Base-by-base conservation (phyloP, 2,329 filamentous ascomycete genomes). In the Fusarium devonianum region DNA sequence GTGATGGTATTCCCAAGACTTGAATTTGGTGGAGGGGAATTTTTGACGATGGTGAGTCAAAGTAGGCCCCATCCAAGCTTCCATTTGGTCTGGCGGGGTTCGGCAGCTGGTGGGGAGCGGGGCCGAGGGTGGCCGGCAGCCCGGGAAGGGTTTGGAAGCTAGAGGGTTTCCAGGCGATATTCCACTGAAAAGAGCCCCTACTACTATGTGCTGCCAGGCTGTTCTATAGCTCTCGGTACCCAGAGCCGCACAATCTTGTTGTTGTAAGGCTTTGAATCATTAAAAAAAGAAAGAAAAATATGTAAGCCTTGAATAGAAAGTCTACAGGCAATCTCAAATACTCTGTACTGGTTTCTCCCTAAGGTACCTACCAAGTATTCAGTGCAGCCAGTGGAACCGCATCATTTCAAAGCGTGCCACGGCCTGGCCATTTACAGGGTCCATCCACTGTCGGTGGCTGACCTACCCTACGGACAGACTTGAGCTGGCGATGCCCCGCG, bases 21-120 rank as follows among this genome's bases (percentile, higher is more conserved):
- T 35, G 29, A 39, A 35, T 54, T 41, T 54, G 47, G 50, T 60
- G 16, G 53, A 64, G 51, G 58, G 49, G 49, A 60, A 45, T 58
- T 65, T 62, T 64, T 33, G 35, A 53, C 29, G 47, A 26, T 44
- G 53, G 57, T 64, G 62, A 64, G 58, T 64, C 56, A 58, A n/a
- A 38, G 35, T 19, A 13, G n/a, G 14, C 21, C 21, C 35, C 29
- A 23, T 39, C 14, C 38, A 36, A 13, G 25, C 33, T 28, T n/a
- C n/a, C n/a, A n/a, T n/a, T 13, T 43, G 45, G 44, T 63, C 55
- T 64, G 55, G 62, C 60, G 62, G 62, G 62, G 62, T 57, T n/a
- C n/a, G n/a, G n/a, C n/a, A n/a, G n/a, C n/a, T 41, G 38, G 50
- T 46, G 48, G 47, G 42, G 53, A 60, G 56, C 44, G 60, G 60